Evolutionary conservation across 352 stramenopile genomes (phyloP), one percentile per base, ranked within the genome.

Genomic region (Phytophthora pisi): DNA sequence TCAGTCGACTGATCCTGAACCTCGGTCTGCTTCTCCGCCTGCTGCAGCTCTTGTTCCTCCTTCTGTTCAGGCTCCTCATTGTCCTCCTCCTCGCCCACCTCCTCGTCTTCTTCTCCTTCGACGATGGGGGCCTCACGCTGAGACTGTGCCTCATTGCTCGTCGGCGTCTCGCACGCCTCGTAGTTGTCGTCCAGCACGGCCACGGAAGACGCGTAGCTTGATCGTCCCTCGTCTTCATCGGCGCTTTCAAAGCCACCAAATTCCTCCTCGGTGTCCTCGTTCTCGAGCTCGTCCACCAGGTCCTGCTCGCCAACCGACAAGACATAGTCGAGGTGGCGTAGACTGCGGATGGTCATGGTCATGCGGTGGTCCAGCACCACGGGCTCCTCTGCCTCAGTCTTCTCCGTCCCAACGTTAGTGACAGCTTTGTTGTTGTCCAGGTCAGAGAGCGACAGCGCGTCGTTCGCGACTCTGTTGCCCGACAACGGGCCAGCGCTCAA

Each of bases 121-220:
- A 77, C 61, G 34, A 70, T 72, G 43, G 69, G 61, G 20, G 58
- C 64, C 36, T 68, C 57, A n/a, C 55, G 65, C 28, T 76, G 68
- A 30, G 62, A 63, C n/a, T 53, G 42, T 4, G 46, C 15, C 0
- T 52, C 55, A 24, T 70, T 65, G 51, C 66, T 72, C 24, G 57
- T 61, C 9, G 65, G 62, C 24, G 63, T 72, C 24, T 79, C 57
- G 26, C 82, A 72, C 28, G 51, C 51, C 28, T 72, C 61, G 30
- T 64, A 64, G 26, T 78, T 72, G 8, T 81, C 49, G 30, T 89
- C 81, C 51, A 90, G 31, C 18, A 90, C 72, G n/a, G 81, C 79
- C 28, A 90, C 78, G 7, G 81, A 90, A 24, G 81, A 90, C 15
- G 68, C 72, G 47, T 74, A 75, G 61, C 80, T 89, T 52, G 70